phyloP scores from a whole-genome alignment of 371 early-diverging fungal genomes.

The Mucor indicus region DNA sequence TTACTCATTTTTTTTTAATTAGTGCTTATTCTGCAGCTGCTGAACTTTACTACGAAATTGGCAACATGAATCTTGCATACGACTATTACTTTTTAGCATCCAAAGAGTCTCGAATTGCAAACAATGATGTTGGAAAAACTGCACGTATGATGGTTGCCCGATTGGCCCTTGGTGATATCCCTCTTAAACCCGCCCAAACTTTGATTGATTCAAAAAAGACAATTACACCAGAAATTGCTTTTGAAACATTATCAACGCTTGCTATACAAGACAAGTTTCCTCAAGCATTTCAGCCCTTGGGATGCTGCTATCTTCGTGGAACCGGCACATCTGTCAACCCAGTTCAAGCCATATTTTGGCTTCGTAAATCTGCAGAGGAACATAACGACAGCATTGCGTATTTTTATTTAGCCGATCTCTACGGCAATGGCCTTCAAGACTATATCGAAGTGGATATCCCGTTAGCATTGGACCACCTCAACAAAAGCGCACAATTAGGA shows the following conservation, averaged over 20 bases:
- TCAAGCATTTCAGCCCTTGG: slow-evolving; percentile 19
- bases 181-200: slow-evolving; percentile 10
- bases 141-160: slow-evolving; percentile 44
- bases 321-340: slow-evolving; percentile 21
- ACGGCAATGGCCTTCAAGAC: too few relatives aligned
- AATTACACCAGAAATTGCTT: slow-evolving; percentile 20
- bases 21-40: slow-evolving; percentile 49
- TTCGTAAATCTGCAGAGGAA: slow-evolving; percentile 26
- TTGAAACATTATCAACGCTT: slow-evolving; percentile 20
- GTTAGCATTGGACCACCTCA: slow-evolving; percentile 22
- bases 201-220: not conserved
- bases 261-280: slow-evolving; percentile 30
- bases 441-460: slow-evolving; percentile 12
- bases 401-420: slow-evolving; percentile 30
- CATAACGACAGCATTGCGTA: slow-evolving; percentile 25
- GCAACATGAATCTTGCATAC: slow-evolving; percentile 37
- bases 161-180: slow-evolving; percentile 38
- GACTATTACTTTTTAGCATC: slow-evolving; percentile 36
- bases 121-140: slow-evolving; percentile 30
- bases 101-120: slow-evolving; percentile 22
- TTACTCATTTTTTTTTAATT: too few relatives aligned
- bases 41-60: slow-evolving; percentile 34
- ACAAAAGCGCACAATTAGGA: slow-evolving; percentile 31
- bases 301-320: slow-evolving; percentile 32
- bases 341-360: slow-evolving; percentile 27